These are phyloP conservation scores for Mortierella hygrophila DNA, from an alignment of 192 early-diverging fungal species.

Conservation along the genomic window DNA sequence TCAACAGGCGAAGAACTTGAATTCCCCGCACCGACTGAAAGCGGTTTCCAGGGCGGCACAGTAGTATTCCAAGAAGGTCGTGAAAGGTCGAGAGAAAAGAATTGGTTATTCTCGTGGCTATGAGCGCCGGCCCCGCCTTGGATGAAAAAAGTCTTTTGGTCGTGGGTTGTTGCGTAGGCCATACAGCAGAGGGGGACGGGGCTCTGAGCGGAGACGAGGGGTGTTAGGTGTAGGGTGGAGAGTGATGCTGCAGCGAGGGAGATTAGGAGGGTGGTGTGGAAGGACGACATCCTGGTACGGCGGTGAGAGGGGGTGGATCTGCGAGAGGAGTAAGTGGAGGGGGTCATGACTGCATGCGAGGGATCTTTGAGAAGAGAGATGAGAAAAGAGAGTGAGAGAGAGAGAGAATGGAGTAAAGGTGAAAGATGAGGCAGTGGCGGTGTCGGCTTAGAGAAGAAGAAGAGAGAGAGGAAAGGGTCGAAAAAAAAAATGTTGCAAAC, in stretches of 20 bases:
- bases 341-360: neutral
- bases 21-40: neutral
- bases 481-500: neutral
- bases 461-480: neutral
- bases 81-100: slow-evolving; percentile 18
- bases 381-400: neutral
- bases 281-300: neutral
- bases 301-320: neutral
- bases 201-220: neutral
- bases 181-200: neutral
- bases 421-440: neutral
- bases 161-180: slow-evolving; percentile 16
- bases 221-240: neutral
- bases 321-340: neutral
- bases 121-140: neutral
- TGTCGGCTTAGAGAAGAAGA: neutral
- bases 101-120: neutral
- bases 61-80: slow-evolving; percentile 6
- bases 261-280: neutral
- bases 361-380: neutral
- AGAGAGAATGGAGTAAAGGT: neutral
- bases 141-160: slow-evolving; percentile 8
- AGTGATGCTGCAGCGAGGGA: neutral
- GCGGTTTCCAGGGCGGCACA: neutral
- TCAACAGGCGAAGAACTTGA: neutral